Percentiles rank a stretch among this genome's conserved stretches.
Conservation (phyloP, 345 rosid genomes). For the Clarkia xantiana region DNA sequence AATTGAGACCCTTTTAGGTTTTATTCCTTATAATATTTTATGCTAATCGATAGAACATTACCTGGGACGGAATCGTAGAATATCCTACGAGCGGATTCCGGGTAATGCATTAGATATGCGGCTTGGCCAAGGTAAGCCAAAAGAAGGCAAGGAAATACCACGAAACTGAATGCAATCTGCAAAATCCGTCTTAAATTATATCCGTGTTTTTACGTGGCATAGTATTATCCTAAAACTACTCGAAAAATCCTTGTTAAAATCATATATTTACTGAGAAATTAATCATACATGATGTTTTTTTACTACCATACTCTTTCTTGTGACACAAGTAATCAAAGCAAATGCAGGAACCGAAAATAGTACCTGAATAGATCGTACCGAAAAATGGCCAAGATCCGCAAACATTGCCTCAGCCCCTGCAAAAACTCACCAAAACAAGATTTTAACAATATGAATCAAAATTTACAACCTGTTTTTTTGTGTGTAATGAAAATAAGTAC, state of each 20-base stretch:
- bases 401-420: constrained; percentile 99
- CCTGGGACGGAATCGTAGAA: constrained; percentile 94
- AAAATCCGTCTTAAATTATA: constrained; percentile 8
- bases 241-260: too few relatives aligned
- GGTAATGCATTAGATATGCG: constrained; percentile 59
- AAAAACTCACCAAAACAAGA: constrained; percentile 2
- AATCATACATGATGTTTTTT: too few relatives aligned
- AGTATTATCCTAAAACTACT: too few relatives aligned
- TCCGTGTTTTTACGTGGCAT: too few relatives aligned
- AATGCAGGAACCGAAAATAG: too few relatives aligned
- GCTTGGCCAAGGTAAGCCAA: constrained; percentile 97
- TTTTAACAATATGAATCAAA: not conserved
- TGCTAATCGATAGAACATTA: constrained; percentile 15
- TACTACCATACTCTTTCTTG: too few relatives aligned
- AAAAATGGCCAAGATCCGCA: constrained; percentile 95
- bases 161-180: constrained; percentile 68
- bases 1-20: too few relatives aligned
- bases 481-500: too few relatives aligned
- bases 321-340: too few relatives aligned
- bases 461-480: not conserved
- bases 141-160: constrained; percentile 93
- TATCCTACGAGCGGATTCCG: constrained; percentile 42
- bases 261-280: too few relatives aligned
- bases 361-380: constrained; percentile 84
- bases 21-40: too few relatives aligned